These are phyloP conservation scores for Starmerella potacharoeniae DNA, from an alignment of 805 yeast species.

Conservation along the genomic window DNA sequence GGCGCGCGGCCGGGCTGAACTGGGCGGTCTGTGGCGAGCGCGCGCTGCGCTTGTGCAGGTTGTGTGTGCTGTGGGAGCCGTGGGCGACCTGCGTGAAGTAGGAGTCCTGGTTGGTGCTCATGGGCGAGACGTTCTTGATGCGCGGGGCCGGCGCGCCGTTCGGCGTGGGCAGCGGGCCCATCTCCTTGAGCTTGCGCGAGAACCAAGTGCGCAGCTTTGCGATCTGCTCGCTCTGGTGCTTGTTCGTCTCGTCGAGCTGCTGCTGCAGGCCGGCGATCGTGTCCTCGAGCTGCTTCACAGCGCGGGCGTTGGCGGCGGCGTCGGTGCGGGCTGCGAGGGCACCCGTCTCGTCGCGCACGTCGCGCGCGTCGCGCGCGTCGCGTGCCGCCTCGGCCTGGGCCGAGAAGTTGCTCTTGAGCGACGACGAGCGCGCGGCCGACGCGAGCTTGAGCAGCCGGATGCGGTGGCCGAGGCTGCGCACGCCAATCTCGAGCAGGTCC, in stretches of 20 bases:
- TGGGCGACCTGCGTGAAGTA: background rate
- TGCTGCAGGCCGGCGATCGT: slow-evolving; percentile 8
- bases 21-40: slow-evolving; percentile 2
- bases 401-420: background rate
- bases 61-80: background rate
- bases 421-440: slow-evolving; percentile 21
- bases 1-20: background rate
- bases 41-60: background rate
- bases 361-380: background rate
- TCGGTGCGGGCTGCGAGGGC: background rate
- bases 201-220: slow-evolving; percentile 50
- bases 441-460: slow-evolving; percentile 48
- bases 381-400: background rate
- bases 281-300: background rate
- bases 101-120: background rate
- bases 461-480: slow-evolving; percentile 42
- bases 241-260: slow-evolving; percentile 27
- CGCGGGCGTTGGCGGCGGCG: too few species aligned
- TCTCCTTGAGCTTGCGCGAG: slow-evolving; percentile 48
- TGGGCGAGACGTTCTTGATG: background rate
- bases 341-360: too few species aligned
- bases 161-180: slow-evolving; percentile 58
- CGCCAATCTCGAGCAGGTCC: slow-evolving; percentile 66
- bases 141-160: background rate
- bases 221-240: slow-evolving; percentile 43